Evolutionary conservation across 2,329 filamentous ascomycete genomes (phyloP), one percentile per base, ranked within the genome.

Genomic region (Curvularia lunata): DNA sequence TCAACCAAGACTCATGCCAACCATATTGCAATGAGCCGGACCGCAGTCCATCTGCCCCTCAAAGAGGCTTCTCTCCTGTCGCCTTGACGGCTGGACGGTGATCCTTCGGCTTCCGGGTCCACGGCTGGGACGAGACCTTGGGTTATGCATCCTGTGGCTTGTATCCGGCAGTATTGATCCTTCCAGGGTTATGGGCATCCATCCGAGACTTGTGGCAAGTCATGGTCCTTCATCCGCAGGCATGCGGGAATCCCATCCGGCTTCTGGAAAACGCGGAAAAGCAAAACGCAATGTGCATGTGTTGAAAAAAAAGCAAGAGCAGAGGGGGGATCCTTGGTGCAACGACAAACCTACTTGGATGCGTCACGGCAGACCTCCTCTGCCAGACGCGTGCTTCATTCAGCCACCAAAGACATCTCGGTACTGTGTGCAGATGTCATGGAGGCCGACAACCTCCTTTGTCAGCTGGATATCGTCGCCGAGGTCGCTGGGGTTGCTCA

Each of bases 401-500:
- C 74, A 77, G 57, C 73, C 72, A 46, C 69, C 69, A 21, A 67
- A 61, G 54, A 64, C 69, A 55, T 70, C 68, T 48, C 70, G 69
- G 67, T 71, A 74, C 56, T 72, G 65, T 37, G 66, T 64, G 47
- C 72, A 72, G 58, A 77, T 71, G 42, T 75, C 73, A 56, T 74
- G 70, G 16, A 78, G 69, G 13, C 64, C 65, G 13, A 71, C 63
- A 32, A 75, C 65, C 41, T 75, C 74, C 58, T 76, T 73, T 42
- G 65, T 73, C 37, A 77, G 65, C 54, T 76, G 72, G n/a, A 73
- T 62, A 50, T 74, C 70, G 45, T 74, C 69, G 5, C 63, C 60
- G 27, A 76, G 58, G 41, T 78, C 75, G 54, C 68, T 71, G n/a
- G 74, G 75, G 28, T 68, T 69, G 52, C 60, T 64, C 27, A 78